A percentile compares a stretch with the other conserved stretches of the same genome.
Conservation (phyloP, 1,284 basidiomycete species). For the Hypsizygus ulmarius region DNA sequence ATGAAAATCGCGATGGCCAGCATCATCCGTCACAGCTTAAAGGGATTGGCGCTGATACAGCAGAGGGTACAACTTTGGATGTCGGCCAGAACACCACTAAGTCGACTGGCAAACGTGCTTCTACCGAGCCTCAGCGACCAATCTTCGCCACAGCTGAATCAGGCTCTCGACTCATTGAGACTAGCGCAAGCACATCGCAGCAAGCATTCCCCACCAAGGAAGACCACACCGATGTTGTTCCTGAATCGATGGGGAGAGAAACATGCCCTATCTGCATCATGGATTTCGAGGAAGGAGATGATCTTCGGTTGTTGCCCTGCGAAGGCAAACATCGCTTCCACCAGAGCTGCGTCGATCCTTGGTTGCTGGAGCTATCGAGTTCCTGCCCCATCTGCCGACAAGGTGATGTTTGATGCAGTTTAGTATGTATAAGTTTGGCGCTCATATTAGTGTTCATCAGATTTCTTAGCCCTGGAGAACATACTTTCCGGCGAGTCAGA, state of each 20-base stretch:
- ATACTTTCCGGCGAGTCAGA: conserved; percentile 40
- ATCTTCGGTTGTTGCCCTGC: conserved; percentile 85
- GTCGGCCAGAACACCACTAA: background rate
- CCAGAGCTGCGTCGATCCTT: conserved; percentile 77
- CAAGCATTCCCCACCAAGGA: background rate
- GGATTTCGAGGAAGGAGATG: conserved; percentile 91
- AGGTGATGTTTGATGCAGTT: conserved; percentile 44
- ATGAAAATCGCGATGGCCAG: conserved; percentile 1
- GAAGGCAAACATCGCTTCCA: conserved; percentile 89
- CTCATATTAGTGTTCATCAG: conserved; percentile 23
- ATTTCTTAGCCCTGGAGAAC: conserved; percentile 49
- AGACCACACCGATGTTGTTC: conserved; percentile 42
- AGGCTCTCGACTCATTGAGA: background rate
- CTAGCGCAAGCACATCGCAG: conserved; percentile 17
- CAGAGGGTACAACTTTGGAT: background rate
- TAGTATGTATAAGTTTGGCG: background rate
- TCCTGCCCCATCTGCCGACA: conserved; percentile 91
- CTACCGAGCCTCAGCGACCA: background rate
- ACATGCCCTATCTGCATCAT: conserved; percentile 93
- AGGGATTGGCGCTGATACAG: too few species aligned
- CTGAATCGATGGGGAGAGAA: conserved; percentile 70
- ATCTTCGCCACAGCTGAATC: background rate
- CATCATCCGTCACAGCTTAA: conserved; percentile 3
- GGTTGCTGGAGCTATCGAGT: conserved; percentile 86
- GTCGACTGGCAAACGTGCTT: background rate